Percentiles rank a stretch among this genome's conserved stretches.
These are phyloP conservation scores for Alternaria metachromatica DNA, from an alignment of 2,329 filamentous ascomycete species.

Conservation along the genomic window DNA sequence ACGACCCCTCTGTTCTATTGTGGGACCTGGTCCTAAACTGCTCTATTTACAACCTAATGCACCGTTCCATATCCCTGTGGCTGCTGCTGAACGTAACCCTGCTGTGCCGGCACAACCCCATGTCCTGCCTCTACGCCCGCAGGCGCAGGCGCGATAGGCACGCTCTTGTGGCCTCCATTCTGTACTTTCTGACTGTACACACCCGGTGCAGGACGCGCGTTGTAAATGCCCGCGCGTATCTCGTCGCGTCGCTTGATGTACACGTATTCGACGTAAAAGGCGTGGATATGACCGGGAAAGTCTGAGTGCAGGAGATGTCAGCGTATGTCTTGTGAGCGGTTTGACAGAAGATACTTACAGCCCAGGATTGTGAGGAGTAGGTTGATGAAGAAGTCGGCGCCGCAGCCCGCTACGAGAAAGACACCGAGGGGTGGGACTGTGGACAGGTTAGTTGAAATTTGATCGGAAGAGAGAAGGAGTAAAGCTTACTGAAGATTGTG, in stretches of 20 bases:
- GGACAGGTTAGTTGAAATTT: neutral
- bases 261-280: conserved; percentile 82
- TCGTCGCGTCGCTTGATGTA: conserved; percentile 78
- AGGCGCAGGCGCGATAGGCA: neutral
- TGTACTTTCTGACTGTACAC: conserved; percentile 78
- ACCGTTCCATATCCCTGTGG: conserved; percentile 20
- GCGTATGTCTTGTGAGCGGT: neutral
- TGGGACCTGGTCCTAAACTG: neutral
- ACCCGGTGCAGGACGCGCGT: conserved; percentile 66
- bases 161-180: conserved; percentile 60
- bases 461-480: neutral
- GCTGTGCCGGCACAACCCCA: conserved; percentile 9
- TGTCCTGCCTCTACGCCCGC: conserved; percentile 5
- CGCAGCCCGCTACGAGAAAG: conserved; percentile 58
- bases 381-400: conserved; percentile 57
- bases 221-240: conserved; percentile 63
- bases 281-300: conserved; percentile 77
- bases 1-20: neutral
- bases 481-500: conserved; percentile 52
- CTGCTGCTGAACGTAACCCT: conserved; percentile 8
- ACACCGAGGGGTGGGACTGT: conserved; percentile 58
- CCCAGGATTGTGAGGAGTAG: conserved; percentile 56
- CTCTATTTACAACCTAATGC: neutral
- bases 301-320: conserved; percentile 55
- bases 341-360: conserved; percentile 20